A percentile compares a stretch with the other conserved stretches of the same genome.
Conservation (phyloP, 2,329 filamentous ascomycete species). For the Dendryphion nanum region DNA sequence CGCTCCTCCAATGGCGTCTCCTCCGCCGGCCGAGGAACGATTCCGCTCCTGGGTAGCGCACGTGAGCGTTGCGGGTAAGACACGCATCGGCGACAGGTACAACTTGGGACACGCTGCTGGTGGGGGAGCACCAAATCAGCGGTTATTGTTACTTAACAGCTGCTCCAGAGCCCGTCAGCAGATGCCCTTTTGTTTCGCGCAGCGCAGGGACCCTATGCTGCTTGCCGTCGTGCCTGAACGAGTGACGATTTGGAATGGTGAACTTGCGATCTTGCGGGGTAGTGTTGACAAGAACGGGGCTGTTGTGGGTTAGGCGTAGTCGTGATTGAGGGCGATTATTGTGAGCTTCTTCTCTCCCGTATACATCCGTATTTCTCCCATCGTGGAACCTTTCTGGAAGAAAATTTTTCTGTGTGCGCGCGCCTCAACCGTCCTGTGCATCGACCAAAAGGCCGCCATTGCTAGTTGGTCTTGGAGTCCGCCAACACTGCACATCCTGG, state of each 20-base stretch:
- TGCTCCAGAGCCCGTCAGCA: conserved; percentile 20
- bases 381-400: too few relatives aligned
- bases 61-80: conserved; percentile 24
- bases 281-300: too few relatives aligned
- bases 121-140: conserved; percentile 8
- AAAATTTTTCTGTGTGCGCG: too few relatives aligned
- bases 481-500: background rate
- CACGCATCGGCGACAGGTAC: conserved; percentile 31
- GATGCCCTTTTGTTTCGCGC: background rate
- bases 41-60: conserved; percentile 20
- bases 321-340: too few relatives aligned
- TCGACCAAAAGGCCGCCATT: too few relatives aligned
- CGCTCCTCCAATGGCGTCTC: conserved; percentile 13
- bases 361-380: too few relatives aligned
- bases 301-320: too few relatives aligned
- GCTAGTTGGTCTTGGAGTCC: background rate
- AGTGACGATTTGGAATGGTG: conserved; percentile 1
- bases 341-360: too few relatives aligned
- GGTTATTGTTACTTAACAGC: conserved; percentile 8
- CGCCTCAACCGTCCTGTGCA: too few relatives aligned
- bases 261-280: background rate
- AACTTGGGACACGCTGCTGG: conserved; percentile 19
- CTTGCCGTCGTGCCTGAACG: background rate
- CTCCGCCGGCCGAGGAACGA: conserved; percentile 15
- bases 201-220: background rate